These are phyloP conservation scores for Penicillium malachiteum DNA, from an alignment of 495 filamentous ascomycete species.

Conservation along the genomic window DNA sequence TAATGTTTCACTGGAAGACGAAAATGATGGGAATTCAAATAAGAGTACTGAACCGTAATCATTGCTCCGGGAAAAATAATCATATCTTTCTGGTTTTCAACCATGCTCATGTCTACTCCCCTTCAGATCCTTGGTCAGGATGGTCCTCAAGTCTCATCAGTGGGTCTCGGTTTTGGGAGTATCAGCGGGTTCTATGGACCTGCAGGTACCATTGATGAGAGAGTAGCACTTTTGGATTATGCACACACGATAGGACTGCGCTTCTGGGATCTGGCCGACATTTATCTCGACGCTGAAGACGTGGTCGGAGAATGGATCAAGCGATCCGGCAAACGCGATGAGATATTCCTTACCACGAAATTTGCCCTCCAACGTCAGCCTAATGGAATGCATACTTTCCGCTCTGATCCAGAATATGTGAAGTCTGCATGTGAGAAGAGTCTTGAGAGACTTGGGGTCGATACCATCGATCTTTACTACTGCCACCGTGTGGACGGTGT, in stretches of 20 bases:
- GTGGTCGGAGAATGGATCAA: constrained; percentile 59
- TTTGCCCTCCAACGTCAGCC: constrained; percentile 38
- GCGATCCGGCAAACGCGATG: constrained; percentile 50
- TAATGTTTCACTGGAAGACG: too few species aligned
- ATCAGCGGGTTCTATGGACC: constrained; percentile 49
- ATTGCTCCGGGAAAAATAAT: neutral
- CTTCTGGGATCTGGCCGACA: constrained; percentile 61
- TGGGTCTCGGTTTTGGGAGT: constrained; percentile 58
- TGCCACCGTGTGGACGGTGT: constrained; percentile 36
- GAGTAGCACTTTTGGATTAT: constrained; percentile 35
- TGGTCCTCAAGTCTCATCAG: constrained; percentile 50
- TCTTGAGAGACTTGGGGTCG: constrained; percentile 50
- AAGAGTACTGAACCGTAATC: neutral
- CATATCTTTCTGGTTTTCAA: neutral
- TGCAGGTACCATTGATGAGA: constrained; percentile 32
- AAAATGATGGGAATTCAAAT: too few species aligned
- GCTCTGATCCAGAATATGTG: constrained; percentile 54
- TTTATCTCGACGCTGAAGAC: constrained; percentile 43
- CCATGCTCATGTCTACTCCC: constrained; percentile 12
- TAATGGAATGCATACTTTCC: constrained; percentile 19
- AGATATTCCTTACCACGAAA: constrained; percentile 60
- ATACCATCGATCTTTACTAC: constrained; percentile 63
- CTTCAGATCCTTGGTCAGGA: constrained; percentile 47
- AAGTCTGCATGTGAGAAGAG: constrained; percentile 50
- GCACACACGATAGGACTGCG: constrained; percentile 51